phyloP scores from a whole-genome alignment of 2,329 filamentous ascomycete species.

The Tolypocladium pustulatum region DNA sequence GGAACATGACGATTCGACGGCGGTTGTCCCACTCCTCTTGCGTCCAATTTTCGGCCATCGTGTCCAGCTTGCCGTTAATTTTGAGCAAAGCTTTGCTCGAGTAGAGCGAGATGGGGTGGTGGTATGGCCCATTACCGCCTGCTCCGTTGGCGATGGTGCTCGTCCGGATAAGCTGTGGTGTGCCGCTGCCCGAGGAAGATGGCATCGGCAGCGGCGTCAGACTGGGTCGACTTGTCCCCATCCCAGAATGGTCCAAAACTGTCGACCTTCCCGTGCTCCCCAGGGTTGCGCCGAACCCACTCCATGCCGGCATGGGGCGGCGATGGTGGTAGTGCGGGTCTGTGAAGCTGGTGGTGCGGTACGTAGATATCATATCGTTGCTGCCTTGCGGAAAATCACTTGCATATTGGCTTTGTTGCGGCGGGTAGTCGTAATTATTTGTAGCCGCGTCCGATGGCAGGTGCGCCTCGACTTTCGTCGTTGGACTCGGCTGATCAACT shows the following conservation, averaged over 20 bases:
- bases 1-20: constrained; percentile 81
- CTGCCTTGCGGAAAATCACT: constrained; percentile 28
- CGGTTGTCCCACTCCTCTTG: constrained; percentile 69
- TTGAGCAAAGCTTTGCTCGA: constrained; percentile 77
- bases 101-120: constrained; percentile 72
- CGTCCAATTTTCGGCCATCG: constrained; percentile 77
- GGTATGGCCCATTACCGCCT: constrained; percentile 42
- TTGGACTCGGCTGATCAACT: constrained; percentile 27
- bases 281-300: constrained; percentile 29
- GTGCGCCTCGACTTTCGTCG: constrained; percentile 30
- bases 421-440: constrained; percentile 35
- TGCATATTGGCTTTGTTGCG: constrained; percentile 29
- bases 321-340: constrained; percentile 35
- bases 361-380: constrained; percentile 45
- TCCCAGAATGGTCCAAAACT: constrained; percentile 27
- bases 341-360: constrained; percentile 40
- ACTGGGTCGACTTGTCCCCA: constrained; percentile 30
- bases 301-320: constrained; percentile 27
- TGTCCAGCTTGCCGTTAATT: constrained; percentile 73
- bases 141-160: constrained; percentile 37
- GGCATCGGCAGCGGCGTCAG: constrained; percentile 39
- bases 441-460: constrained; percentile 26
- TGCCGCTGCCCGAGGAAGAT: constrained; percentile 20
- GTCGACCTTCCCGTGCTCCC: constrained; percentile 27
- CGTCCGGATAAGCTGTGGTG: constrained; percentile 44